Conservation (phyloP, 2,329 filamentous ascomycete genomes). For the Nemania sp. region DNA sequence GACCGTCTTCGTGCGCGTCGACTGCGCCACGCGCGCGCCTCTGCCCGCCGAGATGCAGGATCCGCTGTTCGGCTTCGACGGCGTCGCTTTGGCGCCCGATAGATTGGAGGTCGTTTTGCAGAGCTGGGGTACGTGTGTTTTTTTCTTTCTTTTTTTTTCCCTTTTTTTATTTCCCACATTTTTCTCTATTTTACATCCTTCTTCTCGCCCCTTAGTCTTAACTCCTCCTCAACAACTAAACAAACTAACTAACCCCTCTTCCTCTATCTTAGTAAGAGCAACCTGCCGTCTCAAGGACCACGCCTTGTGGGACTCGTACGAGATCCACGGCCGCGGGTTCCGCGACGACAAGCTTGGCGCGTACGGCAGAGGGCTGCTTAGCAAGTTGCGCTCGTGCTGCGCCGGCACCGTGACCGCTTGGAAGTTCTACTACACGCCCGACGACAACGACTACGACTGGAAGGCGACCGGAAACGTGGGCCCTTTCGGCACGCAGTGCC, state of each 20-base stretch:
- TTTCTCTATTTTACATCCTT: not conserved
- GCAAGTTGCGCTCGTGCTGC: not conserved
- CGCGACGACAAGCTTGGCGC: slow-evolving; percentile 7
- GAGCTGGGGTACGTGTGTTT: slow-evolving; percentile 2
- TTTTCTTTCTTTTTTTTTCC: not conserved
- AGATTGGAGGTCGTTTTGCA: slow-evolving; percentile 7
- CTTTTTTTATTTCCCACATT: not conserved
- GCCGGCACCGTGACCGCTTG: slow-evolving; percentile 13
- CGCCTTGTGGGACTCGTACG: slow-evolving; percentile 2
- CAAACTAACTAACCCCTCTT: not conserved
- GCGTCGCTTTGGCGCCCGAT: not conserved
- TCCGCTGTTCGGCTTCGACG: not conserved
- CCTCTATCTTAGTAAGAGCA: slow-evolving; percentile 1
- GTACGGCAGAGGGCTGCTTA: not conserved
- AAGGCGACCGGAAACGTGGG: not conserved
- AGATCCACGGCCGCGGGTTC: slow-evolving; percentile 15
- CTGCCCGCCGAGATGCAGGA: slow-evolving; percentile 6
- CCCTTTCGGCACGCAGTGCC: not conserved
- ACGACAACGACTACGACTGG: slow-evolving; percentile 19
- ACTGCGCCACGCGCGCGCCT: slow-evolving; percentile 12
- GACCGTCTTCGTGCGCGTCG: slow-evolving; percentile 15
- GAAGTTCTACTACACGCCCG: slow-evolving; percentile 18
- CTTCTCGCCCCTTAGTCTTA: not conserved
- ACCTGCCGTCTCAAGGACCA: slow-evolving; percentile 1
- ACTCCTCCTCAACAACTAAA: not conserved